phyloP scores from a whole-genome alignment of 163 green algal genomes.

The Chlamydomonas reinhardtii region DNA sequence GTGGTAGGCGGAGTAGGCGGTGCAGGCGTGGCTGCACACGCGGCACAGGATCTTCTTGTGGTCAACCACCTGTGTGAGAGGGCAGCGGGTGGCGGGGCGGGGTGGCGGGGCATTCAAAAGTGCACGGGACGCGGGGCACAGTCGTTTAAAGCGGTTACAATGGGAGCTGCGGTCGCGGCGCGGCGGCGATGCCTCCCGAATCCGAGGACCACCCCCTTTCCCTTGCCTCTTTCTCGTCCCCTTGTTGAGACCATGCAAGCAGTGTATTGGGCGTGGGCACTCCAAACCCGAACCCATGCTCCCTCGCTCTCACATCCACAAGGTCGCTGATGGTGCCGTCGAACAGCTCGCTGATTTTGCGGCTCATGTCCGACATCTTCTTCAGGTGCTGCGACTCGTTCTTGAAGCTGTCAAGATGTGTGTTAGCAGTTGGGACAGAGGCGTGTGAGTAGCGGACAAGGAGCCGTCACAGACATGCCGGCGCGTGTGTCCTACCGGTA shows the following conservation, averaged over 20 bases:
- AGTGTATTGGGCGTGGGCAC: no score
- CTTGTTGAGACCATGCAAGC: no score
- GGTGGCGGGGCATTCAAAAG: neutral
- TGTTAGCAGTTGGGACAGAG: no score
- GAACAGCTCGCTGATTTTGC: slow-evolving; percentile 40
- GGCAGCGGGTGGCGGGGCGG: neutral
- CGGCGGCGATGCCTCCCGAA: neutral
- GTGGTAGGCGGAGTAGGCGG: slow-evolving; percentile 55
- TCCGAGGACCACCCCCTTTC: no score
- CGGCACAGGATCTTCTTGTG: slow-evolving; percentile 50
- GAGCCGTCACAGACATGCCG: no score
- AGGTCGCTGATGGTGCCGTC: slow-evolving; percentile 5
- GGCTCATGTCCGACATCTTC: slow-evolving; percentile 50
- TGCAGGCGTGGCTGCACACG: slow-evolving; percentile 40
- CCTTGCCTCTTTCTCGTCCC: no score
- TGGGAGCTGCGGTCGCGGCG: neutral
- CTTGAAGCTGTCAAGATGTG: slow-evolving; percentile 20
- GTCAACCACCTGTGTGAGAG: slow-evolving; percentile 32
- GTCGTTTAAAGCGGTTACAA: no score
- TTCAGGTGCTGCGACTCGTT: slow-evolving; percentile 33
- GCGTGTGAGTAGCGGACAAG: no score
- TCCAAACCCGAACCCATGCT: no score
- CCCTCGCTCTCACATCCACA: neutral
- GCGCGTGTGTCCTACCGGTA: neutral
- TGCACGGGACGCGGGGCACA: no score